phyloP scores from a whole-genome alignment of 345 rosid species.

The Citrus mangshanensis region DNA sequence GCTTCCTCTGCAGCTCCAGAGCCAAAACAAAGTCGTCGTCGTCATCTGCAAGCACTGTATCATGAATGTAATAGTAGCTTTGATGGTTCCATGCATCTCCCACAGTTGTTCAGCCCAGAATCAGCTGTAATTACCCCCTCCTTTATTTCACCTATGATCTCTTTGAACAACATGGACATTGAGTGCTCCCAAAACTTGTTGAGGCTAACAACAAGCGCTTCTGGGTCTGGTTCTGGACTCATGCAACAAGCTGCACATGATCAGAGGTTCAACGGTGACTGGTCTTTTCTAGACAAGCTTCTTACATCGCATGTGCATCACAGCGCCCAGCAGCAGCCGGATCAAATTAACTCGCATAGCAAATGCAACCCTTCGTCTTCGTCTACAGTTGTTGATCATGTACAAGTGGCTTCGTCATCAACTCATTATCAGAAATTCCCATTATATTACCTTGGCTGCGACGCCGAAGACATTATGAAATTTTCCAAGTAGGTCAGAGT shows the following conservation, averaged over 20 bases:
- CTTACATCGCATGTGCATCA: conserved; percentile 49
- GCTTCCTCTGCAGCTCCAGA: conserved; percentile 22
- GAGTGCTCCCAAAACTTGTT: conserved; percentile 68
- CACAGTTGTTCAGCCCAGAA: conserved; percentile 79
- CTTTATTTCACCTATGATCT: conserved; percentile 22
- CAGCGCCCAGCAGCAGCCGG: background rate
- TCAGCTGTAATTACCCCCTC: conserved; percentile 31
- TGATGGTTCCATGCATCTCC: conserved; percentile 67
- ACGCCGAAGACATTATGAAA: conserved; percentile 39
- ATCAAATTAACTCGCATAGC: conserved; percentile 6
- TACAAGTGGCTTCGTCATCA: too few species aligned
- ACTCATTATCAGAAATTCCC: conserved; percentile 46
- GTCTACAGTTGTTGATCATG: too few species aligned
- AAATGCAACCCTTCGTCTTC: conserved; percentile 31
- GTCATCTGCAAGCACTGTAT: conserved; percentile 27
- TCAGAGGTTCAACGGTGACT: conserved; percentile 55
- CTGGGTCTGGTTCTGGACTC: background rate
- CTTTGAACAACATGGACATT: conserved; percentile 41
- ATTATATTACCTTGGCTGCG: conserved; percentile 57
- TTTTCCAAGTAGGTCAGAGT: conserved; percentile 44
- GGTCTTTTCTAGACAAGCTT: conserved; percentile 88
- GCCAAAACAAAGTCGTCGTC: conserved; percentile 18
- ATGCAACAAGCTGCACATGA: conserved; percentile 20
- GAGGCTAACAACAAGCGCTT: conserved; percentile 46
- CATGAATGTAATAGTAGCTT: conserved; percentile 18